Evolutionary conservation across 2,329 filamentous ascomycete species (phyloP).

Genomic region (Trichoderma atroviride): DNA sequence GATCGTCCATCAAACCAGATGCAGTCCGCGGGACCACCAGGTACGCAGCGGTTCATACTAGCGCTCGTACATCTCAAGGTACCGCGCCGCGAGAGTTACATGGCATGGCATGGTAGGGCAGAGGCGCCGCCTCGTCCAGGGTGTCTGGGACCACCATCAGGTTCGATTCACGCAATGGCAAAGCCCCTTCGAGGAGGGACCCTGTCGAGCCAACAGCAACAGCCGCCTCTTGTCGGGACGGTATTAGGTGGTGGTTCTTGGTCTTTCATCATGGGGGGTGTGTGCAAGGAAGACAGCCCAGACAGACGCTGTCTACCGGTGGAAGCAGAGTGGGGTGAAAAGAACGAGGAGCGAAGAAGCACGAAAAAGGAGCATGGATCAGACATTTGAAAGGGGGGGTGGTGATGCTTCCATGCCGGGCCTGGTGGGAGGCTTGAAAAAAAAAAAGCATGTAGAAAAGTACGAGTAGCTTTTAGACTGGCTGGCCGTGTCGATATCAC

Average conservation of each 20-base stretch:
- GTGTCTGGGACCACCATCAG: neutral
- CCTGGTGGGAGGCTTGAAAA: slow-evolving; percentile 8
- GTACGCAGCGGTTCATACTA: slow-evolving; percentile 12
- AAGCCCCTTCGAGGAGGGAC: neutral
- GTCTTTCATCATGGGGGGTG: neutral
- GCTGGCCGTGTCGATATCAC: neutral
- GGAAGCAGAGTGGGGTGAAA: neutral
- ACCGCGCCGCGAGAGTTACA: neutral
- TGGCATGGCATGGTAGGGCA: slow-evolving; percentile 26
- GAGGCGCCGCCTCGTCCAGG: slow-evolving; percentile 30
- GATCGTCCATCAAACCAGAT: slow-evolving; percentile 28
- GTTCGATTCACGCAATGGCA: neutral
- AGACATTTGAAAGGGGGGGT: slow-evolving; percentile 11
- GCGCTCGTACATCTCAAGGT: slow-evolving; percentile 17
- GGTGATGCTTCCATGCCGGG: slow-evolving; percentile 12
- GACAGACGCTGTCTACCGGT: neutral
- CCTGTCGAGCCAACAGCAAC: neutral
- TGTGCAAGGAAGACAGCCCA: neutral
- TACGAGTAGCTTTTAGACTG: neutral
- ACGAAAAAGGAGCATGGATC: neutral
- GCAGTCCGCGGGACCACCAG: slow-evolving; percentile 21
- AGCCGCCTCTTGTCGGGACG: slow-evolving; percentile 7
- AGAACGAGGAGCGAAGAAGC: neutral
- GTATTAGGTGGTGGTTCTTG: neutral
- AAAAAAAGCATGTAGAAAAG: neutral